Percentiles rank a stretch among this genome's conserved stretches.
Evolutionary conservation across 129 eudicot species (phyloP).

Genomic region (Apium graveolens): DNA sequence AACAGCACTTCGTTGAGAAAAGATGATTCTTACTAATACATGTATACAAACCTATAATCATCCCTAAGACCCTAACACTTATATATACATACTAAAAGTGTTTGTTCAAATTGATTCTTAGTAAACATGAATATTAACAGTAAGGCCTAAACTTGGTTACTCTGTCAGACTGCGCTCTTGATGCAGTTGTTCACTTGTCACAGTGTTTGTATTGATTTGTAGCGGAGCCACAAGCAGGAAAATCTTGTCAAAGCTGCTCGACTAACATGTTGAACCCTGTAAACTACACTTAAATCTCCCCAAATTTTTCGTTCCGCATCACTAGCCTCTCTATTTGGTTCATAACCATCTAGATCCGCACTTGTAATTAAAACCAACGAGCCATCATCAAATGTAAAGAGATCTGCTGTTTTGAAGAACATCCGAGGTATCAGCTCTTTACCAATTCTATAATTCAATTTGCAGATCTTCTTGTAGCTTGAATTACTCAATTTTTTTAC

Average conservation of each 20-base stretch:
- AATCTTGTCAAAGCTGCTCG: slow-evolving; percentile 44
- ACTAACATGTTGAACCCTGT: slow-evolving; percentile 39
- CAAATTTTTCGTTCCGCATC: slow-evolving; percentile 16
- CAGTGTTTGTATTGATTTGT: slow-evolving; percentile 20
- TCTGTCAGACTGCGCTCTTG: slow-evolving; percentile 3
- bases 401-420: slow-evolving; percentile 20
- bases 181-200: slow-evolving; percentile 8
- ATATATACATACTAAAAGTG: neutral
- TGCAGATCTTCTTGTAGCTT: slow-evolving; percentile 4
- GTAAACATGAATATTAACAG: slow-evolving; percentile 8
- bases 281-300: slow-evolving; percentile 37
- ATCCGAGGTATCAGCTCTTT: slow-evolving; percentile 11
- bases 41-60: neutral
- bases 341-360: slow-evolving; percentile 58
- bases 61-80: neutral
- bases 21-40: neutral
- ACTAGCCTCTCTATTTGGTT: slow-evolving; percentile 8
- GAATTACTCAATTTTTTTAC: slow-evolving; percentile 13
- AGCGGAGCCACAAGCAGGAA: slow-evolving; percentile 43
- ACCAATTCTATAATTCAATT: neutral
- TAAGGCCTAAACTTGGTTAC: slow-evolving; percentile 13
- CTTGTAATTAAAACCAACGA: slow-evolving; percentile 52
- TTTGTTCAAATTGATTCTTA: neutral
- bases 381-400: slow-evolving; percentile 53
- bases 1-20: neutral